Percentiles rank a stretch among this genome's conserved stretches.
Conservation (phyloP, 805 yeast species). For the Priceomyces carsonii region DNA sequence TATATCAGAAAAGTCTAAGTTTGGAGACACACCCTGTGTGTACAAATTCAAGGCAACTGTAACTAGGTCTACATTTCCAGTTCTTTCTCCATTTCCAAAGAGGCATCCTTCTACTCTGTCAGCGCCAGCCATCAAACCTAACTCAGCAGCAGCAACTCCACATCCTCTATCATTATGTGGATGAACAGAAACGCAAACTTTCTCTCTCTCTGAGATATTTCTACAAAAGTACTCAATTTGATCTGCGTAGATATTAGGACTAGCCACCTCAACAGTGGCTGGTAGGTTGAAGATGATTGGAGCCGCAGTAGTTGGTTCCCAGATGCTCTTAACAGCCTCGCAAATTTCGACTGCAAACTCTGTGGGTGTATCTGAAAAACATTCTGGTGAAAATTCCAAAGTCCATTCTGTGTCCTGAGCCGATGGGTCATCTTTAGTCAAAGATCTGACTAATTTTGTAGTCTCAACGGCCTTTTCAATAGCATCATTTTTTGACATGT, state of each 20-base stretch:
- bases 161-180: slow-evolving; percentile 83
- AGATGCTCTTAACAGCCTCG: slow-evolving; percentile 74
- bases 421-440: slow-evolving; percentile 73
- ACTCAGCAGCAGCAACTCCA: slow-evolving; percentile 81
- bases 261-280: slow-evolving; percentile 77
- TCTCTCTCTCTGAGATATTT: slow-evolving; percentile 70
- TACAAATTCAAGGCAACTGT: slow-evolving; percentile 77
- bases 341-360: slow-evolving; percentile 76
- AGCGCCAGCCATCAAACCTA: slow-evolving; percentile 79
- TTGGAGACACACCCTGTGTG: slow-evolving; percentile 74
- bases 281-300: slow-evolving; percentile 80
- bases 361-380: slow-evolving; percentile 72
- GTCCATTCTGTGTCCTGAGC: slow-evolving; percentile 67
- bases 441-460: slow-evolving; percentile 62
- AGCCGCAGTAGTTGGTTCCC: slow-evolving; percentile 75
- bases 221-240: slow-evolving; percentile 74
- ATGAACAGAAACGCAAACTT: slow-evolving; percentile 68
- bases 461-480: slow-evolving; percentile 69
- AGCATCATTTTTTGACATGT: slow-evolving; percentile 70
- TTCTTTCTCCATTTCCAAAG: slow-evolving; percentile 83
- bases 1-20: slow-evolving; percentile 69
- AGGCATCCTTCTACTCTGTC: slow-evolving; percentile 84
- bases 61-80: slow-evolving; percentile 79
- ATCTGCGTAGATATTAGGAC: slow-evolving; percentile 78
- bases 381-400: slow-evolving; percentile 77